Evolutionary conservation across 345 rosid species (phyloP), one percentile per base, ranked within the genome.

Genomic region (Carallia brachiata): DNA sequence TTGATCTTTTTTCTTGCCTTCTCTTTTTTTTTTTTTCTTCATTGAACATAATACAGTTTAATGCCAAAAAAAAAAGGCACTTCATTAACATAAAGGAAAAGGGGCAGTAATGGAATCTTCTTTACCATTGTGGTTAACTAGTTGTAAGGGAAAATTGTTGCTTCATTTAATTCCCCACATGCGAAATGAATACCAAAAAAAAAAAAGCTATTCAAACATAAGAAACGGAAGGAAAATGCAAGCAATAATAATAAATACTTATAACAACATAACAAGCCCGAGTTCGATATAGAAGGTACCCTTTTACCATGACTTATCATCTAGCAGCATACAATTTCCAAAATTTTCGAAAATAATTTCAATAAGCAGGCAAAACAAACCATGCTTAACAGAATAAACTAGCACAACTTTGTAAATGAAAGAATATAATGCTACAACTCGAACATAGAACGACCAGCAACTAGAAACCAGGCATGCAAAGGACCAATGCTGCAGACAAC

Each of bases 381-480:
- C 73, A 74, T 66, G 73, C 66, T 77, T 74, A 61, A 72, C 66
- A 73, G 70, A 74, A 79, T 76, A 71, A 76, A 63, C 71, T 69
- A 69, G 58, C 67, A 79, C 50, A 77, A 78, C 69, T 69, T 30
- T 52, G 65, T 66, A 61, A 56, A 72, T 31, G 67, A 69, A 8
- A 68, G 67, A 78, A 79, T 73, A 71, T 50, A 70, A 62, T 59
- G 80, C 71, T 73, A 70, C 78, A 73, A 84, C 67, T 63, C 48
- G 68, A 81, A 78, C 61, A 83, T 63, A 50, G 72, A 78, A 74
- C 73, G 67, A 79, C 71, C 75, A 73, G 75, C 83, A 71, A 78
- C 79, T 65, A 37, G 67, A 70, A 80, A 72, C 74, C 78, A 77
- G 72, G 83, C 82, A 85, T 53, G 69, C 81, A 73, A 77, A 65